A percentile compares a stretch with the other conserved stretches of the same genome.
Evolutionary conservation across 257 asterid genomes (phyloP).

Genomic region (Solanum peruvianum): DNA sequence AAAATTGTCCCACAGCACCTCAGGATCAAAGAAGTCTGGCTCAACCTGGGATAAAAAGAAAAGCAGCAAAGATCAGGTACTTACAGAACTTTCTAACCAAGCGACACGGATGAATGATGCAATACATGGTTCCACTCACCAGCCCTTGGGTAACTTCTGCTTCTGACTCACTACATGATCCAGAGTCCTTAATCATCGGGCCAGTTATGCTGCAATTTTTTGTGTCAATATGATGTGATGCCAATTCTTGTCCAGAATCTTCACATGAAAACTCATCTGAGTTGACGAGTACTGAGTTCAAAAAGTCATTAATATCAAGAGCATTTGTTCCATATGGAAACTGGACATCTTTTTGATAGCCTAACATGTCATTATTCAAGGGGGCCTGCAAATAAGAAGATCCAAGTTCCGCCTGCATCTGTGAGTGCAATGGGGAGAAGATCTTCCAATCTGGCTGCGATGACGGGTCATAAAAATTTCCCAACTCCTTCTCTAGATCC

Average conservation of each 20-base stretch:
- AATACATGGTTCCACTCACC: conserved; percentile 24
- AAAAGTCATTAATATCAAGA: conserved; percentile 37
- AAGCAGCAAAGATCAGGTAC: not conserved
- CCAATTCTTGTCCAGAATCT: conserved; percentile 3
- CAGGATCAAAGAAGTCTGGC: conserved; percentile 1
- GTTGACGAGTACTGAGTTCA: conserved; percentile 37
- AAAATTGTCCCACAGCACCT: conserved; percentile 15
- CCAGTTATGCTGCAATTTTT: not conserved
- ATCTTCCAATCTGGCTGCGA: conserved; percentile 40
- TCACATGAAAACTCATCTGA: conserved; percentile 36
- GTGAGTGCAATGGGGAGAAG: conserved; percentile 61
- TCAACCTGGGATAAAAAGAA: conserved; percentile 19
- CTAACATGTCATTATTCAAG: conserved; percentile 12
- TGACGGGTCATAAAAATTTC: conserved; percentile 18
- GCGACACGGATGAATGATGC: not conserved
- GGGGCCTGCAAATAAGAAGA: conserved; percentile 19
- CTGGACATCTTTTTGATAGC: conserved; percentile 13
- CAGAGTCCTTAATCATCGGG: conserved; percentile 7
- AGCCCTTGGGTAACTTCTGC: conserved; percentile 37
- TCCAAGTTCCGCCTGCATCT: conserved; percentile 59
- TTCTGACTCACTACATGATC: conserved; percentile 55
- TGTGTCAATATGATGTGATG: not conserved
- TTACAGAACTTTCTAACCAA: not conserved
- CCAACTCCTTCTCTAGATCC: conserved; percentile 46
- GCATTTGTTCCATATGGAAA: conserved; percentile 47